Base-by-base conservation (phyloP, 352 stramenopile species). In the Phytophthora fragariaefolia region DNA sequence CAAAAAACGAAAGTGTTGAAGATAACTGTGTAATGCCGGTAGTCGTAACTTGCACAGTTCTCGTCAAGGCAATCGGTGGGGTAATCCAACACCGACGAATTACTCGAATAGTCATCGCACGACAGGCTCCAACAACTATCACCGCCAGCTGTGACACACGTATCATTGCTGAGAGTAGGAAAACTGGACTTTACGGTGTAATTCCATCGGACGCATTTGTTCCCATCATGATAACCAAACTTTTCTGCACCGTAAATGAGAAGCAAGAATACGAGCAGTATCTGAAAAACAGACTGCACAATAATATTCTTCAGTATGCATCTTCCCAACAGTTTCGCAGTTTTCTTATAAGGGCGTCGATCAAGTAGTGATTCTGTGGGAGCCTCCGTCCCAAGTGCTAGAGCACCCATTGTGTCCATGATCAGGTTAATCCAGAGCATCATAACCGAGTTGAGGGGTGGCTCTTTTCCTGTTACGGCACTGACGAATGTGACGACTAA, bases 1-100 rank as follows among this genome's bases (percentile, higher is more conserved):
- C 87, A 90, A 63, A 99, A 98, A 6, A 99, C 97, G 73, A 99
- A 99, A 20, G 95, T 93, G 76, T 99, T 99, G 87, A 99, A 99
- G 69, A 99, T 88, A 49, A 99, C 80, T 4, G 97, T 99, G 76
- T 97, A 98, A 80, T 99, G 97, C 32, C 90, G 75, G 47, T 93
- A 95, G 72, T 97, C 77, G 85, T 96, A 83, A 45, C 65, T 15
- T 18, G 53, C 9, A 51, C 87, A 95, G 27, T 62, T 73, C 12
- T 53, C 17, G 20, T 88, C 67, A 26, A 94, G 52, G 48, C 84
- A 94, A 7, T 60, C 63, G 1, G 74, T 32, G 5, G 86, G 86
- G 32, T 84, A 90, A 40, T 91, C 73, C 6, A 61, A 32, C 6
- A 74, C 34, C 0, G 42, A 60, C 6, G 80, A 66, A 13, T 66